Percentiles rank a stretch among this genome's conserved stretches.
Conservation (phyloP, 805 yeast genomes). For the Priceomyces haplophilus region DNA sequence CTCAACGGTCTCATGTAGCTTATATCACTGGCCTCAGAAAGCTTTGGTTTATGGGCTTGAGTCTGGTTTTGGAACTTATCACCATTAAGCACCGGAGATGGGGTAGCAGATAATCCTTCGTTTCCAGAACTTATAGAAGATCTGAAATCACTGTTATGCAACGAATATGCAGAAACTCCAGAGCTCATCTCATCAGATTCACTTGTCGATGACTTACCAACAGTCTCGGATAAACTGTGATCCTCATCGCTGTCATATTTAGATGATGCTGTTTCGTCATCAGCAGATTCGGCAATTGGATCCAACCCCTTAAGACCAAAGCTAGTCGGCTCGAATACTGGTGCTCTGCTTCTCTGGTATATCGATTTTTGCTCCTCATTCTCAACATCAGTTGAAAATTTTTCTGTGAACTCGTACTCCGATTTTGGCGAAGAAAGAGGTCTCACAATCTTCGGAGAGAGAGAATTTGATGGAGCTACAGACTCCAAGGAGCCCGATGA, state of each 20-base stretch:
- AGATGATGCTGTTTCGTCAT: slow-evolving; percentile 25
- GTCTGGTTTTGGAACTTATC: slow-evolving; percentile 10
- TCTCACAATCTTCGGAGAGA: too few relatives aligned
- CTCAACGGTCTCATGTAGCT: slow-evolving; percentile 19
- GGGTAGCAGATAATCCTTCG: slow-evolving; percentile 14
- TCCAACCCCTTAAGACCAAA: slow-evolving; percentile 33
- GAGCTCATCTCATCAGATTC: slow-evolving; percentile 23
- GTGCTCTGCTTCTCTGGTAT: slow-evolving; percentile 9
- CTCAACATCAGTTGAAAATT: not conserved
- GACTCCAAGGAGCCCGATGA: slow-evolving; percentile 1
- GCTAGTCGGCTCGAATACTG: slow-evolving; percentile 22
- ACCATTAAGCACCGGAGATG: slow-evolving; percentile 14
- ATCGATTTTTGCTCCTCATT: slow-evolving; percentile 5
- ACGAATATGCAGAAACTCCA: slow-evolving; percentile 35
- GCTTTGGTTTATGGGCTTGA: slow-evolving; percentile 13
- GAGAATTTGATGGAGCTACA: not conserved
- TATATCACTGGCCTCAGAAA: slow-evolving; percentile 13
- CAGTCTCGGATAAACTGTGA: slow-evolving; percentile 13
- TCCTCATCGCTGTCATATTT: slow-evolving; percentile 29
- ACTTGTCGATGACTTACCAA: slow-evolving; percentile 12
- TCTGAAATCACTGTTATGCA: slow-evolving; percentile 37
- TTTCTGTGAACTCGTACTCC: too few relatives aligned
- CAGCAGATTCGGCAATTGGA: slow-evolving; percentile 36
- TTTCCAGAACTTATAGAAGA: slow-evolving; percentile 35
- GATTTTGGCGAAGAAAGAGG: too few relatives aligned